Evolutionary conservation across 805 yeast genomes (phyloP), one percentile per base, ranked within the genome.

Genomic region (Barnettozyma botsteinii): DNA sequence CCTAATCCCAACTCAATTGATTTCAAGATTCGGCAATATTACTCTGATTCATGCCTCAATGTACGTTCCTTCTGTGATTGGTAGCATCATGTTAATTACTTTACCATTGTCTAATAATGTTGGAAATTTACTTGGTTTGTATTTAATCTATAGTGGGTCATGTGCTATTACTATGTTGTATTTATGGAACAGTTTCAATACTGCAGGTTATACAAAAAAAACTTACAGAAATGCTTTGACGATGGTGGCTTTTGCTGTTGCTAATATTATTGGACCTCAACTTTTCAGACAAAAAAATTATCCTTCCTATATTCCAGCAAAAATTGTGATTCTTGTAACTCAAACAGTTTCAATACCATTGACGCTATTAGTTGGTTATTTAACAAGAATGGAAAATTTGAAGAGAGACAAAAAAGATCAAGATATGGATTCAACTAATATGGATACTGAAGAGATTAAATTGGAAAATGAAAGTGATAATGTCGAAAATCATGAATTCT

Each of bases 181-280:
- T 51, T 65, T 72, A 15, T 76, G 82, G 82, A 73, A 73, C 42
- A 66, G 72, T 32, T 66, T 74, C 35, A 77, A 76, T 46, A 75
- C 79, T 7, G 75, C 82, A 3, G 82, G 82, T 0, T 70, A 75
- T 41, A 73, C 80, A 10, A 77, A 77, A 49, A 65, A 75, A 43
- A 60, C 73, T 24, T 66, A 65, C 32, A 60, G 79, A 45, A 75
- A 73, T 45, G 72, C 72, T 7, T 50, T 69, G 13, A 73, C 76
- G 2, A 68, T 77, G 76, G 63, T 75, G 38, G 70, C 69, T 13
- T 77, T 73, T 48, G 73, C 76, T 4, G 57, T 75, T 18, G 74
- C 78, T 7, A 68, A 74, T 57, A 62, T 81, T 42, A 62, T 76
- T 37, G 85, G 82, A 0, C 84, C 86, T 1, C 82, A 78, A 48